Base-by-base conservation (phyloP, 78 protist species). In the Dictyostelium intermedium region DNA sequence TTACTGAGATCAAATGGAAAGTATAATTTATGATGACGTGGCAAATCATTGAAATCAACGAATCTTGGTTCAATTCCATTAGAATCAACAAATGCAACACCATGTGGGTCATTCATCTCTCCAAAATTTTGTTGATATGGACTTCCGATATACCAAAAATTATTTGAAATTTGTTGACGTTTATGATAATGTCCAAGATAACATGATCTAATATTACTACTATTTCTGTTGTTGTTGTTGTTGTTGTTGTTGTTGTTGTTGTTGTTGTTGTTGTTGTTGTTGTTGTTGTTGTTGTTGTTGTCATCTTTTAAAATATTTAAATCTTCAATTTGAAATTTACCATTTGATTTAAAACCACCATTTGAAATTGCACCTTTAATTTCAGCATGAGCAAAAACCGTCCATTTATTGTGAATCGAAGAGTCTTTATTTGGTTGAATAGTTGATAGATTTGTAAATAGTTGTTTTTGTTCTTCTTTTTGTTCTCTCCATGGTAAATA, bases 371-470 rank as follows among this genome's bases (percentile, higher is more conserved):
- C 94, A 69, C 94, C 94, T 80, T 89, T 89, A 30, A 80, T 23
- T 70, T 89, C 94, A 3, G 94, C 94, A 89, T 89, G 94, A 25
- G 94, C 94, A 89, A 89, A 89, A 34, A 89, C 94, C 8, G 94
- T 89, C 94, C 94, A 89, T 35, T 78, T 37, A 25, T 25, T 18
- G 27, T 43, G 74, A 20, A 39, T 30, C 30, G 84, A 80, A 8
- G 61, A 3, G 2, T 35, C 7, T 18, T 2, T 0, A n/a, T 27
- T n/a, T 41, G 69, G 82, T 34, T 27, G 6, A 13, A 53, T 25
- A 1, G 35, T 20, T 13, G 37, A 45, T 43, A 89, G 18, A 45
- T 41, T n/a, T 9, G 27, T 23, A 35, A 89, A 89, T 34, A 89
- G 32, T 14, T 69, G 32, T 8, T 23, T 34, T 89, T 89, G 94